Evolutionary conservation across 495 filamentous ascomycete genomes (phyloP), one percentile per base, ranked within the genome.

Genomic region (Neurospora sp.): DNA sequence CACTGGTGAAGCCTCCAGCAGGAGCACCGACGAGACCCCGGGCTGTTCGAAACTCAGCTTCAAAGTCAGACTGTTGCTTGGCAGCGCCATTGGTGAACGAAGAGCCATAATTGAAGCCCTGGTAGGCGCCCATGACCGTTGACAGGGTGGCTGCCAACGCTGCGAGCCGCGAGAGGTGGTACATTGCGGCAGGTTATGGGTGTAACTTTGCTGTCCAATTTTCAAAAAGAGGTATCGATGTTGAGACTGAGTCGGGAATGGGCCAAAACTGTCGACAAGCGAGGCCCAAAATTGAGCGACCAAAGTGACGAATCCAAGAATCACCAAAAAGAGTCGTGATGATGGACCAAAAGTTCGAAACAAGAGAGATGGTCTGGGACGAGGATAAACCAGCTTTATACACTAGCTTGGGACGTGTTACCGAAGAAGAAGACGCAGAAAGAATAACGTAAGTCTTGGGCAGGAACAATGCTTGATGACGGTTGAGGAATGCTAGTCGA

Each of bases 51-150:
- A 96, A 97, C 76, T 92, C 86, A 37, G 82, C 78, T 80, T 91
- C 84, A 83, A 89, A 97, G 79, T 94, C 89, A 28, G 86, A 78
- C 81, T 92, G 87, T 40, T 76, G 71, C 79, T 91, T 93, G 80
- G 85, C 78, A 71, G 85, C 85, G 73, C 90, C 89, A 77, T 91
- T 89, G 54, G 82, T 82, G 82, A 86, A 82, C 77, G 86, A 88
- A 36, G 88, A 81, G 77, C 92, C 93, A 77, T 94, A 93, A 87
- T 96, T 96, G 88, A 97, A 96, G 74, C 94, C 94, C 76, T 91
- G 85, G 76, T 81, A 85, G 71, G 81, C 77, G 36, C 81, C 84
- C 40, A 76, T 73, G 72, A 75, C 79, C 62, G 78, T 70, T 17
- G 80, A 75, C 71, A 79, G 17, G 42, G 73, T 73, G 71, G 80